Evolutionary conservation across 306 rosid genomes (phyloP), one percentile per base, ranked within the genome.

Genomic region (Fragaria ananassa): DNA sequence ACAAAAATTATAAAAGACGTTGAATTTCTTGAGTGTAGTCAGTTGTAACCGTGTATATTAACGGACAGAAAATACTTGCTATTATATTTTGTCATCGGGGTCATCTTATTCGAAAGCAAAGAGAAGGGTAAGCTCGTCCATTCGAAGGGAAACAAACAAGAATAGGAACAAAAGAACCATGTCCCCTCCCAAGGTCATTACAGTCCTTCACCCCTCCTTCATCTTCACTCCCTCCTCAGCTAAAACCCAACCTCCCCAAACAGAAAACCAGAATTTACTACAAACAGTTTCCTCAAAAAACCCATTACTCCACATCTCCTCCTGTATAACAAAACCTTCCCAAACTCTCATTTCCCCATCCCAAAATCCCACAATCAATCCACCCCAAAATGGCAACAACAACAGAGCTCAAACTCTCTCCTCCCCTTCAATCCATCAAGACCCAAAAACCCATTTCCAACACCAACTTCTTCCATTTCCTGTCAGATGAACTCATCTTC

Each of bases 401-500:
- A n/a, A 23, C 42, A 13, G 4, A 61, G 10, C 67, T 61, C 10
- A 61, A 61, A 15, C 67, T 14, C 67, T 12, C 41, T 0, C 1
- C 66, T 61, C 18, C n/a, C 73, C 70, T 34, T 17, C 57, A 46
- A 64, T n/a, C 31, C 83, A 85, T 87, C 89, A 85, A 90, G 88
- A 86, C 74, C 76, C 88, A 82, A 23, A 89, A 74, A 44, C 10
- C 65, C 75, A 6, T 8, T 1, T 34, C 15, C 8, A 82, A 57
- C 66, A 72, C 15, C 8, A 85, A 83, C 82, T 80, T 83, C 11
- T 90, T 92, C 71, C 89, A 89, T 68, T 53, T 81, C 62, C 83
- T 95, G 6, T 84, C 96, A 0, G 97, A 95, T n/a, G 99, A 95
- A 74, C 85, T 92, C 75, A 51, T 91, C 0, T 90, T 92, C 80